Evolutionary conservation across 2,329 filamentous ascomycete species (phyloP).

Genomic region (Fusarium lateritium): DNA sequence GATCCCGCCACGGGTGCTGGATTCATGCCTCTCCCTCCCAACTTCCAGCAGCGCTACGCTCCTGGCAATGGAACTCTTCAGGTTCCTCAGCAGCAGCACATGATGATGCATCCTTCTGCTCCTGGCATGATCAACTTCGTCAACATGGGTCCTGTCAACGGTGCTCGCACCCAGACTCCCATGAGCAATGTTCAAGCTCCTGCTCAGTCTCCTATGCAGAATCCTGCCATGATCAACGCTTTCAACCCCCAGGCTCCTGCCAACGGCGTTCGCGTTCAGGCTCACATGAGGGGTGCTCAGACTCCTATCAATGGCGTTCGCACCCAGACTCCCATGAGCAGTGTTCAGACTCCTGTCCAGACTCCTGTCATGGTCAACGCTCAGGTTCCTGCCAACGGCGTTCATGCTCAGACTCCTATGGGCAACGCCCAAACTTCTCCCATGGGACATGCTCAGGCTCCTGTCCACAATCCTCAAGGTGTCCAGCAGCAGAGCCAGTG

Average conservation of each 20-base stretch:
- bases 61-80: conserved; percentile 7
- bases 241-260: background rate
- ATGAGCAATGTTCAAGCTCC: background rate
- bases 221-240: background rate
- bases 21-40: background rate
- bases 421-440: background rate
- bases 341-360: background rate
- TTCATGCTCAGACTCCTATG: background rate
- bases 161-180: background rate
- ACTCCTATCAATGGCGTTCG: no score
- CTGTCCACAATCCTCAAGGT: background rate
- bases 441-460: background rate
- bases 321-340: background rate
- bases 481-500: background rate
- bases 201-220: background rate
- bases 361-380: background rate
- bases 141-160: background rate
- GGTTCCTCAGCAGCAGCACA: background rate
- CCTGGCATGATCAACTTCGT: background rate
- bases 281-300: background rate
- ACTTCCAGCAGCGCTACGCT: background rate
- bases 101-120: background rate
- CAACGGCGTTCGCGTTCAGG: background rate
- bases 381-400: background rate
- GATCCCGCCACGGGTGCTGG: no score